Conservation (phyloP, 169 alveolate species). For the Perkinsus olseni region DNA sequence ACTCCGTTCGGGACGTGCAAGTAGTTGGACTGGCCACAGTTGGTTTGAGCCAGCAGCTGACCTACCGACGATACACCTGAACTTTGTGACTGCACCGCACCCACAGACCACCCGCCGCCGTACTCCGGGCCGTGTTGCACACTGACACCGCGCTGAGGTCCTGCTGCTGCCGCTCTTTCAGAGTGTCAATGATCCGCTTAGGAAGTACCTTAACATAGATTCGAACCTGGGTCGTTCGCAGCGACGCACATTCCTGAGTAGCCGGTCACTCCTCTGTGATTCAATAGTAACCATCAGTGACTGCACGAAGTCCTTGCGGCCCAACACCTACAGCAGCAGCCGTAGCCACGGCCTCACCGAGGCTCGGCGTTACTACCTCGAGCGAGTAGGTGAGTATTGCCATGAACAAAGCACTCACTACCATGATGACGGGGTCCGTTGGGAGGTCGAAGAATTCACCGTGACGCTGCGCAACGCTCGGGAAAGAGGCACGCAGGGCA, state of each 20-base stretch:
- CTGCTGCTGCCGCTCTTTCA: constrained; percentile 12
- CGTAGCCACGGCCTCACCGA: not conserved
- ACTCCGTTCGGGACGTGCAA: not conserved
- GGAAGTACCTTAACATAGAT: not conserved
- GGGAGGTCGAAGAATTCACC: not conserved
- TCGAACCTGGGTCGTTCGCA: not conserved
- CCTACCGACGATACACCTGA: not conserved
- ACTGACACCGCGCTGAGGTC: not conserved
- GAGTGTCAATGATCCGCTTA: not conserved
- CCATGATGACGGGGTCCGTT: not conserved
- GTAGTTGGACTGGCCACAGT: not conserved
- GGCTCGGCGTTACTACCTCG: not conserved
- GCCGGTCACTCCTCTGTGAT: not conserved
- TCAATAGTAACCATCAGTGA: constrained; percentile 2
- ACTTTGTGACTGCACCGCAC: not conserved
- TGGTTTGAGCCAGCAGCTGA: not conserved
- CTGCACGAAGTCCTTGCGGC: constrained; percentile 15
- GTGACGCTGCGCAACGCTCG: not conserved
- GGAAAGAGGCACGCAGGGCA: not conserved
- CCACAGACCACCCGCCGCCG: not conserved
- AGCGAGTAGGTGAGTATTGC: not conserved
- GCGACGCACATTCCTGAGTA: not conserved
- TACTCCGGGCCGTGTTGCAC: not conserved
- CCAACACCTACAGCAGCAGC: not conserved
- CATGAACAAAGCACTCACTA: not conserved